These are phyloP conservation scores for Anethum foeniculum DNA, from an alignment of 140 eudicot genomes.

Conservation along the genomic window DNA sequence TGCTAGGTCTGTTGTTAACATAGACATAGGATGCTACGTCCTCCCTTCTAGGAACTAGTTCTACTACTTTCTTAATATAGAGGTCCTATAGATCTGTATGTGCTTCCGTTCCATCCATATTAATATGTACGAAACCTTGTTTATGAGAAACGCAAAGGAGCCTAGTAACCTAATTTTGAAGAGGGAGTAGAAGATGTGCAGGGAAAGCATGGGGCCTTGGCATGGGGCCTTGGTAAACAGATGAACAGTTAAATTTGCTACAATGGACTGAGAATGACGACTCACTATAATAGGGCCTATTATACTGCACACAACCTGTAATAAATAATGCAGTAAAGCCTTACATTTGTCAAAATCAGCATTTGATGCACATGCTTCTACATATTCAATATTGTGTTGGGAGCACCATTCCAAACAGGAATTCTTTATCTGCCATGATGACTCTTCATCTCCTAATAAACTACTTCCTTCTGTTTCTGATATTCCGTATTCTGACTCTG, in stretches of 20 bases:
- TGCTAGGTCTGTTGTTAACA: background rate
- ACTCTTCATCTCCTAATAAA: slow-evolving; percentile 57
- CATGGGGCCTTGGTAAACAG: background rate
- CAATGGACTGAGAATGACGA: background rate
- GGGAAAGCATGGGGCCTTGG: background rate
- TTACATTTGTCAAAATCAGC: slow-evolving; percentile 82
- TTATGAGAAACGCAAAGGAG: background rate
- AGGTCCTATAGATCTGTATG: background rate
- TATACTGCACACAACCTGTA: background rate
- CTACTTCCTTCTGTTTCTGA: slow-evolving; percentile 79
- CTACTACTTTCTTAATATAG: background rate
- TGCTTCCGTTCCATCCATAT: background rate
- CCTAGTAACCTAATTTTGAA: no score
- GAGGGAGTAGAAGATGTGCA: background rate
- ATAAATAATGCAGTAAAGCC: slow-evolving; percentile 5
- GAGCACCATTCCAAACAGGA: slow-evolving; percentile 81
- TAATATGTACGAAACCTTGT: background rate
- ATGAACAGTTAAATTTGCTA: background rate
- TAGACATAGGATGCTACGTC: background rate
- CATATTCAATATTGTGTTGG: slow-evolving; percentile 72
- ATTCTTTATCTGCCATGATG: slow-evolving; percentile 42
- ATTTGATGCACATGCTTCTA: slow-evolving; percentile 95
- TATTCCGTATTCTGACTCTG: slow-evolving; percentile 51
- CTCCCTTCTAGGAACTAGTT: background rate
- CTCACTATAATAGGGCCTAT: background rate